Base-by-base conservation (phyloP, 305 asterid species). In the Lippia alba region DNA sequence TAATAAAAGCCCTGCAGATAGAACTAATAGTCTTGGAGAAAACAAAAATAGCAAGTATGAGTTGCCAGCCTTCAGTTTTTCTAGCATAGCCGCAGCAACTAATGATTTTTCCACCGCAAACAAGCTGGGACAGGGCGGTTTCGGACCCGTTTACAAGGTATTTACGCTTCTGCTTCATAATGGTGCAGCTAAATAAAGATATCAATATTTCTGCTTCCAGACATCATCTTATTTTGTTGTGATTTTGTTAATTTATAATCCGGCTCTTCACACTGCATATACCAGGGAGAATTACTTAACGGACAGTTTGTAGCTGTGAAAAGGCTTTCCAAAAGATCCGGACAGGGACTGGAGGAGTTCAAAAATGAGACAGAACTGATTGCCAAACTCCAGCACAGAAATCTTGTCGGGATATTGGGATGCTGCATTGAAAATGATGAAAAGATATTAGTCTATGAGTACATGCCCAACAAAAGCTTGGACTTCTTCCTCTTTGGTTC, bases 111-210 rank as follows among this genome's bases (percentile, higher is more conserved):
- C 82, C 44, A 19, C 12, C 32, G 41, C 46, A 19, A 78, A 68
- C 56, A 81, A 78, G 76, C 74, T 81, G 4, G 85, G 85, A 32
- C 78, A 77, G 62, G 85, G 85, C 19, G 85, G 85, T 12, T 80
- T 80, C 51, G 85, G 85, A 41, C 73, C 82, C 40, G 85, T 74
- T 62, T 77, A 73, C 66, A 80, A 80, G 81, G 80, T 79, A 70
- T n/a, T 65, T 9, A 34, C 33, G 36, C 10, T 15, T 1, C 30
- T 24, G 30, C 30, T 24, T 24, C 30, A 24, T 24, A 24, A 24
- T 24, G 30, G 30, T 24, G 2, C 30, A 24, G 30, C 30, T 24
- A 3, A 1, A 24, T 24, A 3, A 24, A 3, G 30, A 24, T 24
- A 24, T 24, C 30, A 24, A 24, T 3, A 24, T 24, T 24, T 24